Conservation (phyloP, 192 early-diverging fungal genomes). For the Backusella australiensis region DNA sequence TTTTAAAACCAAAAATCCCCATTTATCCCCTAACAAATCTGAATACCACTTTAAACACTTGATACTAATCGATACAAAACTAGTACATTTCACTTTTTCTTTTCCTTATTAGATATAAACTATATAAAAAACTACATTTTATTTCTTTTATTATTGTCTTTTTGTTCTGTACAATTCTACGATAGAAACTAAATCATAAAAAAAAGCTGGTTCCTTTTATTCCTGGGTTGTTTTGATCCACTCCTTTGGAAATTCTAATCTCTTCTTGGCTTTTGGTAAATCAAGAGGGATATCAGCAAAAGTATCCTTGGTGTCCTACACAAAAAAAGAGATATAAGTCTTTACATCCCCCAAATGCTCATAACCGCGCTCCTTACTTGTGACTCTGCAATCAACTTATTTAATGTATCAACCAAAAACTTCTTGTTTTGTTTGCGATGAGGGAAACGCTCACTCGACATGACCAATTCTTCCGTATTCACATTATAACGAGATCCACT, state of each 20-base stretch:
- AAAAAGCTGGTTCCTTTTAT: not conserved
- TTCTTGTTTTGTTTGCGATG: slow-evolving; percentile 56
- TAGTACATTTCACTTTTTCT: no score
- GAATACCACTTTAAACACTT: no score
- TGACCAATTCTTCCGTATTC: slow-evolving; percentile 50
- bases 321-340: not conserved
- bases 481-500: slow-evolving; percentile 61
- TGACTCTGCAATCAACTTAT: slow-evolving; percentile 53
- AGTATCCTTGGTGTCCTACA: slow-evolving; percentile 44
- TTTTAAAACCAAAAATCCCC: no score
- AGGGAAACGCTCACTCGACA: slow-evolving; percentile 55
- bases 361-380: slow-evolving; percentile 34
- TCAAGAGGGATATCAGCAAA: slow-evolving; percentile 60
- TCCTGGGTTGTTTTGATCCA: slow-evolving; percentile 40
- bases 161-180: not conserved
- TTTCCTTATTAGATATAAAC: not conserved
- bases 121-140: not conserved
- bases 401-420: slow-evolving; percentile 50
- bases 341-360: not conserved
- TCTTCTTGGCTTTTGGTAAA: slow-evolving; percentile 52
- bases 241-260: slow-evolving; percentile 59
- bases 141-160: not conserved
- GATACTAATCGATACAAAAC: no score
- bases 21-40: no score
- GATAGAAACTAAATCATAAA: not conserved